Evolutionary conservation across 176 grass and related monocot genomes (phyloP), one percentile per base, ranked within the genome.

Genomic region (Ampelocalamus luodianensis): DNA sequence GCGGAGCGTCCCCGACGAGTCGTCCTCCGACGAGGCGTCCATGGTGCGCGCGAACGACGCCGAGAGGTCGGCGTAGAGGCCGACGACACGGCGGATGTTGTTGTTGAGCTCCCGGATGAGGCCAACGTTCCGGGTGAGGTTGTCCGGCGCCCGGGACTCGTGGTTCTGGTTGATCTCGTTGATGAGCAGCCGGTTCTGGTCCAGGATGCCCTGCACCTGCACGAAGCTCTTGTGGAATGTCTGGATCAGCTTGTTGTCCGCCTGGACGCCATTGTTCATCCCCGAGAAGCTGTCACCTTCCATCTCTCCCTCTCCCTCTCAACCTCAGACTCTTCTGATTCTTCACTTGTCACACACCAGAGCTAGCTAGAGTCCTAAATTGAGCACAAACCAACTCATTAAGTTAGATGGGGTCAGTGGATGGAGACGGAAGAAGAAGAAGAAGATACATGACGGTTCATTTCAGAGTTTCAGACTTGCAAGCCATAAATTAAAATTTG

Each of bases 121-220:
- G 16, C 93, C 90, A 37, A 92, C 93, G 82, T 92, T 95, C 38
- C 93, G 88, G 79, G 67, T 87, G 78, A 95, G 85, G 84, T 88
- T 82, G 81, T 88, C 83, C 4, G 93, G 90, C 61, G 84, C 76
- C 26, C 79, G 26, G 29, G 90, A 92, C 73, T 95, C 93, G 54
- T 95, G 93, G 76, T 95, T 95, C 85, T 92, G 90, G 86, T 95
- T 95, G 93, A 95, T 95, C 85, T 95, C 90, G 29, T 53, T 90
- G 82, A 95, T 95, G 71, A 95, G 88, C 85, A 90, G 51, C 88
- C 93, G 81, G 68, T 95, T 95, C 85, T 90, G 90, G 54, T 95
- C 90, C 74, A 95, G 88, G 65, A 95, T 86, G 88, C 69, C 87
- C 82, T 95, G 93, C 63, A 92, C 93, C 86, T 95, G 93, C 61